phyloP scores from a whole-genome alignment of 176 grass and related monocot species.

The Puya raimondii region DNA sequence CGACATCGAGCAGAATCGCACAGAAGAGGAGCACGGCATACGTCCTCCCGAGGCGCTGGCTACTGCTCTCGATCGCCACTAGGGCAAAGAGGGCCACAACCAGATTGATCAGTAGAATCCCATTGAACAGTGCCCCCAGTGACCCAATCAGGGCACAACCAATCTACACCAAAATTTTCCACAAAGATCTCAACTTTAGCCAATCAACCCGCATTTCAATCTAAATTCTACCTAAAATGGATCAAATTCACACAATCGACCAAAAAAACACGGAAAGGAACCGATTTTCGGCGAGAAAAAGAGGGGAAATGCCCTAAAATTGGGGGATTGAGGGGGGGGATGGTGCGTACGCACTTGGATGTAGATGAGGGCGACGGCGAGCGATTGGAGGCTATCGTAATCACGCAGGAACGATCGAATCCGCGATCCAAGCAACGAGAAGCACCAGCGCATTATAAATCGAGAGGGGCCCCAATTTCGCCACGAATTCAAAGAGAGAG shows the following conservation, averaged over 20 bases:
- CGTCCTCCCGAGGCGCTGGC: constrained; percentile 79
- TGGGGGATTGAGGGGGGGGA: not conserved
- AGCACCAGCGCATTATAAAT: constrained; percentile 58
- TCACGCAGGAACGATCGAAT: constrained; percentile 83
- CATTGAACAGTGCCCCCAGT: constrained; percentile 82
- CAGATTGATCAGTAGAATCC: constrained; percentile 90
- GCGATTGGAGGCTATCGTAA: constrained; percentile 80
- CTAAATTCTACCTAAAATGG: not conserved
- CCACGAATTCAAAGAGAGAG: not conserved
- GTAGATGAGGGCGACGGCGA: constrained; percentile 81
- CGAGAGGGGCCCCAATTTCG: not conserved
- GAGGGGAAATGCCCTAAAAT: not conserved
- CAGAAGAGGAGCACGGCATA: constrained; percentile 89
- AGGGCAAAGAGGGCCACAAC: constrained; percentile 89
- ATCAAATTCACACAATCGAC: too few relatives aligned
- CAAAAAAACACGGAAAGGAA: too few relatives aligned
- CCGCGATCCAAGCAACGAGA: constrained; percentile 38
- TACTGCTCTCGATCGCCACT: constrained; percentile 86
- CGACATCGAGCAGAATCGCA: constrained; percentile 64
- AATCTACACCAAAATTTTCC: constrained; percentile 35
- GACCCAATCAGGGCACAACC: constrained; percentile 86
- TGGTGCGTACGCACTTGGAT: constrained; percentile 51
- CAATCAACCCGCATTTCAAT: not conserved
- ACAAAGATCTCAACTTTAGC: constrained; percentile 10
- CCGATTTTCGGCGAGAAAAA: not conserved